Base-by-base conservation (phyloP, 2,329 filamentous ascomycete genomes). In the Aspergillus ochraceoroseus region DNA sequence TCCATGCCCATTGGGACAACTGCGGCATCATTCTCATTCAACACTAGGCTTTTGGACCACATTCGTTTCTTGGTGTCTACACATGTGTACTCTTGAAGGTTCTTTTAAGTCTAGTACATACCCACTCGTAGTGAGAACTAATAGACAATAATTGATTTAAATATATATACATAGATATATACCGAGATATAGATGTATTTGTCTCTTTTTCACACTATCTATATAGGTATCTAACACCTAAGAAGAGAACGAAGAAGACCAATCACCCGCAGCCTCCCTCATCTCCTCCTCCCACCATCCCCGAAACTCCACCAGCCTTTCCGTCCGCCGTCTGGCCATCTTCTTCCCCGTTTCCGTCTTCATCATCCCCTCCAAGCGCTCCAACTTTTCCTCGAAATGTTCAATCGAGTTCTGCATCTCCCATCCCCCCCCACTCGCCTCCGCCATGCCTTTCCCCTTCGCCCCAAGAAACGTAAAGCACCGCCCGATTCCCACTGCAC, bases 401-500 rank as follows among this genome's bases (percentile, higher is more conserved):
- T 76, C 71, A 46, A 94, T 77, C 4, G 81, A 79, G 32, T 79
- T 76, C 26, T 73, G 72, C 72, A 94, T 67, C 29, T 71, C 74
- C 59, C 62, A 64, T 22, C 40, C 43, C 5, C 49, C 51, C 7
- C 52, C 52, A 6, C 9, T 5, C 2, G 41, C 41, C 4, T 36
- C 20, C 2, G 49, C 39, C 27, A 54, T 57, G 18, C 59, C 55
- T 31, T 52, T 52, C 9, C 57, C 54, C 43, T 59, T 53, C 6
- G 80, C 82, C 0, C 83, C 88, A 0, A 83, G 79, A 61, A 80
- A 95, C 0, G 83, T 80, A 61, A 92, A 89, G 27, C 77, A 79
- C 29, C 90, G 72, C 2, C 79, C 89, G 41, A 95, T 82, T 0
- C 90, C 90, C 19, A 95, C 77, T 0, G 85, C 87, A 1, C 89